These are phyloP conservation scores for Saraca asoca DNA, from an alignment of 331 rosid species.

Conservation along the genomic window DNA sequence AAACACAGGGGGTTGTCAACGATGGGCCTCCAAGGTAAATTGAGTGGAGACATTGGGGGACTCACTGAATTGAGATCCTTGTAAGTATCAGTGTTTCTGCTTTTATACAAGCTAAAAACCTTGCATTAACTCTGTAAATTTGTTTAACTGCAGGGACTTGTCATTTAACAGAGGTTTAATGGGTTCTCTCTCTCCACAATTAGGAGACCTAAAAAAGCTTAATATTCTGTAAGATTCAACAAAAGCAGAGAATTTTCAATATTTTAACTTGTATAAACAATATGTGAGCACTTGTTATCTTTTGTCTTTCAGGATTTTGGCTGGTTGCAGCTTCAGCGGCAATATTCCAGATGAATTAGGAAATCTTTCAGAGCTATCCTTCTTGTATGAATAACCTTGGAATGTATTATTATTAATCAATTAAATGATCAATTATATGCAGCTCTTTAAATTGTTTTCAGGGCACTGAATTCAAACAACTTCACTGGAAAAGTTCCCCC, in stretches of 20 bases:
- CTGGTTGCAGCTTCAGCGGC: constrained; percentile 88
- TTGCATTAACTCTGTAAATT: constrained; percentile 11
- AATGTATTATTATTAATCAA: not conserved
- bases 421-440: not conserved
- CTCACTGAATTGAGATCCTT: constrained; percentile 70
- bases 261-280: not conserved
- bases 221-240: constrained; percentile 65
- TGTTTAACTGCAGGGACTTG: constrained; percentile 68
- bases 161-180: constrained; percentile 66
- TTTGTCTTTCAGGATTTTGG: constrained; percentile 64
- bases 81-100: constrained; percentile 50
- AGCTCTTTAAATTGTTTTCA: constrained; percentile 35
- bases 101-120: not conserved
- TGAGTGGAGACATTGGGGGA: constrained; percentile 70
- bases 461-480: constrained; percentile 77
- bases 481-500: constrained; percentile 72
- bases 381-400: constrained; percentile 59
- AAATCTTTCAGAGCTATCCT: constrained; percentile 63
- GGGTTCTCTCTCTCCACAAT: constrained; percentile 57
- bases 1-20: constrained; percentile 65
- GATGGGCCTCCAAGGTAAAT: constrained; percentile 65
- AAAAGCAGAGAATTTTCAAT: constrained; percentile 20
- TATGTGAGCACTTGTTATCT: constrained; percentile 4
- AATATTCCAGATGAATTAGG: constrained; percentile 78
- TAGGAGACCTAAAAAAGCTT: constrained; percentile 60